Evolutionary conservation across 106 monocot species (phyloP), one percentile per base, ranked within the genome.

Genomic region (Posidonia australis): DNA sequence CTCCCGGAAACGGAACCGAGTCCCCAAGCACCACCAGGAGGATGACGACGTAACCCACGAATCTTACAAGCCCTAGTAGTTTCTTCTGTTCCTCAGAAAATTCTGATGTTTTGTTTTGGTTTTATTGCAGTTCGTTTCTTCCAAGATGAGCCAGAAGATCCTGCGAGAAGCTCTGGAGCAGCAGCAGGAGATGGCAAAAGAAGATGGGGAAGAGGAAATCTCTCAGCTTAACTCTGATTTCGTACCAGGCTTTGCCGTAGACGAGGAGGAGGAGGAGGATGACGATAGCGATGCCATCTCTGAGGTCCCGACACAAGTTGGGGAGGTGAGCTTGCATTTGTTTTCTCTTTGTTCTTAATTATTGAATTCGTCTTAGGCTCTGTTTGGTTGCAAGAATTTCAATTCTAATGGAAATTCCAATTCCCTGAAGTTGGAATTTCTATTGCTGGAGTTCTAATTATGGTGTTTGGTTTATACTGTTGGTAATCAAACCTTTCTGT

Each of bases 131-230:
- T 31, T 79, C 74, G 82, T 92, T 12, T 80, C 80, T 5, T 77
- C 82, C 14, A 76, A 80, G 45, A 65, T 94, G 24, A 90, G 90
- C 70, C 65, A 79, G 10, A 90, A 84, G 63, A 96, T 96, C 51
- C 62, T 96, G 52, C 82, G 72, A 20, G 84, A 87, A 60, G 86
- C 87, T 9, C 62, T 80, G 4, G 78, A 68, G 14, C 96, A 90
- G 70, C 90, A 90, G 71, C 78, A 77, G 63, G 96, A 96, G 63
- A 79, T 93, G 25, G 71, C 54, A 7, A 66, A 72, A 57, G 90
- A 90, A 46, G 74, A 3, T 5, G 70, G 78, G 21, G 63, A 74
- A 17, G 59, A 45, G 14, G 56, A 73, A 19, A 41, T 24, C 19
- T 51, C 42, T 3, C 44, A 65, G 54, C 23, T 19, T 13, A 22